These are phyloP conservation scores for Phytophthora quininea DNA, from an alignment of 352 stramenopile species.

Conservation along the genomic window DNA sequence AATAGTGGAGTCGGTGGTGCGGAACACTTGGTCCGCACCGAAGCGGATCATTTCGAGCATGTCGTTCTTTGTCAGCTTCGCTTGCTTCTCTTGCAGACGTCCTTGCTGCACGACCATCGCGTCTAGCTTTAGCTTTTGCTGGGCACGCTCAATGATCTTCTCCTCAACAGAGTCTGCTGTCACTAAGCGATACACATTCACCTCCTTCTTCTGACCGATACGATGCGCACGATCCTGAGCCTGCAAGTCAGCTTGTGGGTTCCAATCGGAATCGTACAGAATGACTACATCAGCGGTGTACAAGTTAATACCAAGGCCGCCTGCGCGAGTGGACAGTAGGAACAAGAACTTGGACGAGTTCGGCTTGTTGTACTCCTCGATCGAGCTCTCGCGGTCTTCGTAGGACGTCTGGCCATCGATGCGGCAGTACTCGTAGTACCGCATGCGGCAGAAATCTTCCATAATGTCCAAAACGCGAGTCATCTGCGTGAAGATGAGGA, in stretches of 20 bases:
- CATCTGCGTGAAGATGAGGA: conserved; percentile 95
- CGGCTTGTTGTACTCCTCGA: conserved; percentile 95
- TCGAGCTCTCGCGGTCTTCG: conserved; percentile 83
- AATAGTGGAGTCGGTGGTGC: conserved; percentile 95
- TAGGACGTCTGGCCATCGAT: conserved; percentile 91
- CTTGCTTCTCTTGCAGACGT: conserved; percentile 86
- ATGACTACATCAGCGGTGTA: conserved; percentile 99
- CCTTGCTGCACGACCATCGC: conserved; percentile 90
- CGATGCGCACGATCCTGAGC: conserved; percentile 96
- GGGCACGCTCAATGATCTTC: conserved; percentile 98
- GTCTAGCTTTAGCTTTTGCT: conserved; percentile 96
- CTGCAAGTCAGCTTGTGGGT: conserved; percentile 97
- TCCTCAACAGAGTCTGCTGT: conserved; percentile 98
- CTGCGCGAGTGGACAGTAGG: conserved; percentile 96
- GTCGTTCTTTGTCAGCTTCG: conserved; percentile 95
- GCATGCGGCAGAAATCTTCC: conserved; percentile 96
- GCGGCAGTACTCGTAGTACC: conserved; percentile 88
- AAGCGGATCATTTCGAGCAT: conserved; percentile 98
- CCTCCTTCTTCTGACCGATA: conserved; percentile 98
- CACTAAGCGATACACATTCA: conserved; percentile 95
- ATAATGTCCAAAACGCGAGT: conserved; percentile 94
- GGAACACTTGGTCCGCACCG: conserved; percentile 98
- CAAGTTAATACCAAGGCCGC: conserved; percentile 98
- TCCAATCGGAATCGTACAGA: conserved; percentile 98
- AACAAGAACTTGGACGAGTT: conserved; percentile 98